Percentiles rank a stretch among this genome's conserved stretches.
Evolutionary conservation across 192 early-diverging fungal species (phyloP).

Genomic region (Umbelopsis sp.): DNA sequence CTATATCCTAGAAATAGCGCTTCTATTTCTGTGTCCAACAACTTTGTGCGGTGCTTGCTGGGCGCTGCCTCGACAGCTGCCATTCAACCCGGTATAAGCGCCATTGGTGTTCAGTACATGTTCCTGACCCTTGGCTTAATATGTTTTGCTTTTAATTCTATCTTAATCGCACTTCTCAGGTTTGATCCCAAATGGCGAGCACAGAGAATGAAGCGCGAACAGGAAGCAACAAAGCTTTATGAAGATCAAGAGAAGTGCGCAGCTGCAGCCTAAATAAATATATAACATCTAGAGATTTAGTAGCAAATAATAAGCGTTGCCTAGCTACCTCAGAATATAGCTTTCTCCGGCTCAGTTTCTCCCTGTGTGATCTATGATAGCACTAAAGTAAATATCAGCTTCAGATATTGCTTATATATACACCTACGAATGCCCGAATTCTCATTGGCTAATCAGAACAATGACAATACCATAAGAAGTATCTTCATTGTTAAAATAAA

Average conservation of each 20-base stretch:
- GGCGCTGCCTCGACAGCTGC: conserved; percentile 23
- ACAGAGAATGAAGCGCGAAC: neutral
- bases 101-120: conserved; percentile 21
- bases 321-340: too few relatives aligned
- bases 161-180: neutral
- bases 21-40: conserved; percentile 31
- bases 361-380: too few relatives aligned
- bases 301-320: too few relatives aligned
- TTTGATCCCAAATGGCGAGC: conserved; percentile 18
- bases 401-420: too few relatives aligned
- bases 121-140: conserved; percentile 21
- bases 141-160: neutral
- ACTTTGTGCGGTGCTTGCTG: conserved; percentile 28
- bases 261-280: too few relatives aligned
- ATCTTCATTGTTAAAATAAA: too few relatives aligned
- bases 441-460: too few relatives aligned
- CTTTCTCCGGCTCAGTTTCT: too few relatives aligned
- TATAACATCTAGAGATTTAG: too few relatives aligned
- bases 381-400: too few relatives aligned
- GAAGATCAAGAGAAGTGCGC: neutral
- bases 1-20: conserved; percentile 22
- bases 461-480: too few relatives aligned
- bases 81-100: conserved; percentile 26
- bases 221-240: neutral
- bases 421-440: too few relatives aligned